phyloP scores from a whole-genome alignment of 1,139 yeast species.

The Blastobotrys malaysiensis region DNA sequence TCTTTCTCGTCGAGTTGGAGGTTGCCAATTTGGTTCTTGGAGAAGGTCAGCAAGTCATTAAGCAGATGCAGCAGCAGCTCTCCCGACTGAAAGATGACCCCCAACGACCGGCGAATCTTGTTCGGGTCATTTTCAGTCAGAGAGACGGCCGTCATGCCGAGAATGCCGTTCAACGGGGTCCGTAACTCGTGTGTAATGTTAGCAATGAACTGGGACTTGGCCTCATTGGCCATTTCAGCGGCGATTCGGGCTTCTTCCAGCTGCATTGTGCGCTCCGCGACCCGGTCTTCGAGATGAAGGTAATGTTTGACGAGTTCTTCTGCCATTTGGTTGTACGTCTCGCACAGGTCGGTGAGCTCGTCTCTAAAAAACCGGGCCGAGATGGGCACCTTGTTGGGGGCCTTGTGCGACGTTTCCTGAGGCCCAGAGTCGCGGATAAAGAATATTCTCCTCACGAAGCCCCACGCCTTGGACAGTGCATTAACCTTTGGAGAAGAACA shows the following conservation, averaged over 20 bases:
- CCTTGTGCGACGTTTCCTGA: conserved; percentile 10
- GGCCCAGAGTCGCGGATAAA: background rate
- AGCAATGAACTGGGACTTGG: conserved; percentile 91
- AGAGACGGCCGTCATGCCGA: conserved; percentile 94
- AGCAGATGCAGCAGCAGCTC: conserved; percentile 79
- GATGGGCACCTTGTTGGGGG: conserved; percentile 45
- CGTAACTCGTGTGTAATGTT: conserved; percentile 92
- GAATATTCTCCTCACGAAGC: background rate
- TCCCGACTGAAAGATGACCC: conserved; percentile 80
- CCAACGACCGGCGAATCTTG: conserved; percentile 62
- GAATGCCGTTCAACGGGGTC: conserved; percentile 90
- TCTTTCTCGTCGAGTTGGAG: conserved; percentile 78
- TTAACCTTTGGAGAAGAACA: too few species aligned
- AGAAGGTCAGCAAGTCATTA: conserved; percentile 82
- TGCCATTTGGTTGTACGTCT: conserved; percentile 87
- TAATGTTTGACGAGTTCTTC: conserved; percentile 82
- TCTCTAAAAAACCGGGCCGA: conserved; percentile 65
- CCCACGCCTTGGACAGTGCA: background rate
- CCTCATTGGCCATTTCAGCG: conserved; percentile 93
- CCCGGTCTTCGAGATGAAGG: conserved; percentile 79
- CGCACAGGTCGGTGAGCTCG: conserved; percentile 81
- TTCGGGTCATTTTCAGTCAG: conserved; percentile 71
- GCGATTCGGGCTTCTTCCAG: conserved; percentile 81
- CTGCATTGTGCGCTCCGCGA: conserved; percentile 80
- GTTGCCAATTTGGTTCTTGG: conserved; percentile 82